Evolutionary conservation across 371 early-diverging fungal genomes (phyloP).

Genomic region (Fennellomyces sp.): DNA sequence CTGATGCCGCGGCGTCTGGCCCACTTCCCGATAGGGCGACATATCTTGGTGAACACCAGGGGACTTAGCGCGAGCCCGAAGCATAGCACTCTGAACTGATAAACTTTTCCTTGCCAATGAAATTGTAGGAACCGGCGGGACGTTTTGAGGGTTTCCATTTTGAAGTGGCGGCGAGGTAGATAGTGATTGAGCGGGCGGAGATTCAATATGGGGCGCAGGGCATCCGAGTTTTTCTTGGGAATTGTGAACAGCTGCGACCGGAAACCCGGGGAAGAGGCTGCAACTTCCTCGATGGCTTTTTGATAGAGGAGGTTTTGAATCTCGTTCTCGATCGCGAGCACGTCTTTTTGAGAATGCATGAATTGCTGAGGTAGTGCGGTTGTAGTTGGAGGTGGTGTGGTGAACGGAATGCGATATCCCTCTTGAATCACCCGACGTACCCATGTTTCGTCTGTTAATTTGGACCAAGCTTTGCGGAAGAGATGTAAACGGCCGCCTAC

Average conservation of each 20-base stretch:
- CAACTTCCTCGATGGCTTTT: neutral
- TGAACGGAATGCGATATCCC: neutral
- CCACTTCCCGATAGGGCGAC: slow-evolving; percentile 27
- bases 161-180: slow-evolving; percentile 19
- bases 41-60: slow-evolving; percentile 34
- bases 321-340: neutral
- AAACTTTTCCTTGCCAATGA: slow-evolving; percentile 14
- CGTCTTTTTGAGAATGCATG: neutral
- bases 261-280: slow-evolving; percentile 15
- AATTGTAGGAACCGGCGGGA: slow-evolving; percentile 25
- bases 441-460: neutral
- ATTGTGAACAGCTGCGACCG: slow-evolving; percentile 20
- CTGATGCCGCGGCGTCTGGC: slow-evolving; percentile 24
- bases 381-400: neutral
- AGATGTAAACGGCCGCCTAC: too few species aligned
- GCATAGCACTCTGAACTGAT: slow-evolving; percentile 29
- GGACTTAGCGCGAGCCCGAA: slow-evolving; percentile 39
- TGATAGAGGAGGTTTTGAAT: neutral
- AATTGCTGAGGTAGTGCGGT: neutral
- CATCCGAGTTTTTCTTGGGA: slow-evolving; percentile 22
- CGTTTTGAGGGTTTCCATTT: slow-evolving; percentile 23
- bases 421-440: neutral
- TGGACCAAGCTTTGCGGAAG: neutral
- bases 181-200: slow-evolving; percentile 22
- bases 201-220: slow-evolving; percentile 23